Evolutionary conservation across 2,329 filamentous ascomycete genomes (phyloP), one percentile per base, ranked within the genome.

Genomic region (Talaromyces pinophilus): DNA sequence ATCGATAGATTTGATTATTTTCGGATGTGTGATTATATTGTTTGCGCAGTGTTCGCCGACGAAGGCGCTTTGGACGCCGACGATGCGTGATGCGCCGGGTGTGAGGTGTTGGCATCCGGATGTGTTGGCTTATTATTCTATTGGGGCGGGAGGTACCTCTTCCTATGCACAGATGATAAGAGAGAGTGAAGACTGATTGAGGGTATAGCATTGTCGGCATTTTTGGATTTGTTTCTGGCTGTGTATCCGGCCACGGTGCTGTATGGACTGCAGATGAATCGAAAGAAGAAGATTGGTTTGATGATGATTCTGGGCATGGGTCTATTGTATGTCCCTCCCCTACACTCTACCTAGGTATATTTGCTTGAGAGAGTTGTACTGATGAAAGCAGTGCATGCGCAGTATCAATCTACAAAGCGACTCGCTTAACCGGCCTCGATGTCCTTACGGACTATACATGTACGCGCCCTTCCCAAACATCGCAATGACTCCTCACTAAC

Each of bases 21-120:
- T 77, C 0, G 73, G 73, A 7, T 79, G 75, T 50, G 74, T 83
- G 19, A 67, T 81, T 17, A 74, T 83, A 5, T 69, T 82, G 1
- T 80, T 82, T 46, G 79, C 76, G 0, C 80, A 80, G 66, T 84
- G 83, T 70, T 72, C 71, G 1, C 82, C 82, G 0, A 68, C 72
- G 0, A 59, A 64, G 28, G 77, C 80, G 0, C 72, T 79, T 25
- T 84, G 82, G 82, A 67, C 64, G 6, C 62, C 59, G 73, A 75
- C 19, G 69, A 22, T 67, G 11, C 78, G 42, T 3, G 70, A 71
- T 35, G 71, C 2, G 72, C 78, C 52, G 2, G 70, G 72, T 15
- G 78, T 76, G 3, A 75, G 48, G 5, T 83, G 77, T 70, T 77
- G 75, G 71, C 73, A 72, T 68, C 72, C 67, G 17, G 72, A 68